phyloP scores from a whole-genome alignment of 78 protist genomes.

The Tieghemostelium lacteum region DNA sequence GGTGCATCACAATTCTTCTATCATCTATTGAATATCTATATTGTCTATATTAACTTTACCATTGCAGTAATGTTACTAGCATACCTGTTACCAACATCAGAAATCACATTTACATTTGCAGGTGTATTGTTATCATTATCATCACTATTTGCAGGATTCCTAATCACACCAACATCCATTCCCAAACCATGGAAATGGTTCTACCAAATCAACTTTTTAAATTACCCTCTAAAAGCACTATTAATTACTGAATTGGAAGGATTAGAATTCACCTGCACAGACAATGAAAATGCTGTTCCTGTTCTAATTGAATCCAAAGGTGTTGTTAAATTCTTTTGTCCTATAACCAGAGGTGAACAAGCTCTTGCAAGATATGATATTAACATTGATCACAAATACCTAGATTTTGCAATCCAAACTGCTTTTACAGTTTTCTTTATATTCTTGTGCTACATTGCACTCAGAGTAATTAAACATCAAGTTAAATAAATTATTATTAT shows the following conservation, averaged over 20 bases:
- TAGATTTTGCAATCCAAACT: neutral
- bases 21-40: conserved; percentile 3
- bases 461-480: conserved; percentile 47
- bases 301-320: neutral
- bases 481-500: no score
- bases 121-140: conserved; percentile 22
- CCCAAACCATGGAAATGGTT: conserved; percentile 66
- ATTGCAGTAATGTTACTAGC: conserved; percentile 52
- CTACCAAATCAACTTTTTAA: conserved; percentile 11
- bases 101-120: conserved; percentile 57
- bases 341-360: conserved; percentile 10
- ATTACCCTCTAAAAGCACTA: conserved; percentile 10
- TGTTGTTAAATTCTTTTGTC: neutral
- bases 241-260: conserved; percentile 21
- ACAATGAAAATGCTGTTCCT: neutral
- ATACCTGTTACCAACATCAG: conserved; percentile 47
- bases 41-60: conserved; percentile 29
- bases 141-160: conserved; percentile 59
- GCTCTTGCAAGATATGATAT: conserved; percentile 13
- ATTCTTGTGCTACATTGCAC: conserved; percentile 5
- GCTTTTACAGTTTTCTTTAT: conserved; percentile 1
- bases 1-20: conserved; percentile 53
- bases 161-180: conserved; percentile 37
- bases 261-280: neutral
- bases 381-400: neutral